Evolutionary conservation across 257 asterid genomes (phyloP).

Genomic region (Petrea volubilis): DNA sequence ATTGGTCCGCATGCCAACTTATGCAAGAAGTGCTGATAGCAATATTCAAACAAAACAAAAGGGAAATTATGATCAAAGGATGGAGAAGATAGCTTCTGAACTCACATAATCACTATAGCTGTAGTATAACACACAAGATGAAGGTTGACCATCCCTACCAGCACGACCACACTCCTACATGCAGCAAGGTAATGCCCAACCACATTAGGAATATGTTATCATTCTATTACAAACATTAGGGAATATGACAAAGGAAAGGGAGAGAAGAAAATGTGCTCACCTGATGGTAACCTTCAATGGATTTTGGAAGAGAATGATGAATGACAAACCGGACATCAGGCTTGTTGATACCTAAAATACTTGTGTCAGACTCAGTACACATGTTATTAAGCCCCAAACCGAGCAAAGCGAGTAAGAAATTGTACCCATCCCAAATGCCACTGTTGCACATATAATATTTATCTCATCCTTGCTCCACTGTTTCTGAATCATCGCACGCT

Average conservation of each 20-base stretch:
- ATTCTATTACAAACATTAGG: slow-evolving; percentile 8
- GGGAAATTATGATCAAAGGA: not conserved
- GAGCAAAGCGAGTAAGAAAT: slow-evolving; percentile 23
- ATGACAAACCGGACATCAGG: slow-evolving; percentile 99
- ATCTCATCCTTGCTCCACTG: slow-evolving; percentile 99
- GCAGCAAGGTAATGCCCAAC: slow-evolving; percentile 17
- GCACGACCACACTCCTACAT: slow-evolving; percentile 99
- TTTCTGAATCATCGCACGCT: slow-evolving; percentile 75
- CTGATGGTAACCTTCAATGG: slow-evolving; percentile 99
- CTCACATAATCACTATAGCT: slow-evolving; percentile 92
- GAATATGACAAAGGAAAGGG: slow-evolving; percentile 9
- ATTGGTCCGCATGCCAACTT: not conserved
- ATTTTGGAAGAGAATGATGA: slow-evolving; percentile 98
- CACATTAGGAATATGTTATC: slow-evolving; percentile 11
- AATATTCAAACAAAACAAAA: slow-evolving; percentile 9
- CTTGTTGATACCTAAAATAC: slow-evolving; percentile 84
- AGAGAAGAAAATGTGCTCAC: slow-evolving; percentile 38
- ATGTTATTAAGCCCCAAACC: slow-evolving; percentile 19
- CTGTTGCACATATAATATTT: slow-evolving; percentile 94
- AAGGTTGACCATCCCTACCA: slow-evolving; percentile 95
- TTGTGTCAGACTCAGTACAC: slow-evolving; percentile 31
- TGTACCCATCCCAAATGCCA: slow-evolving; percentile 98
- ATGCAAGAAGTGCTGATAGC: slow-evolving; percentile 21
- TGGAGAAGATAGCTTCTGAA: slow-evolving; percentile 22
- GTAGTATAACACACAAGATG: slow-evolving; percentile 92